Percentiles rank a stretch among this genome's conserved stretches.
Evolutionary conservation across 2,329 filamentous ascomycete species (phyloP).

Genomic region (Venturia carpophila): DNA sequence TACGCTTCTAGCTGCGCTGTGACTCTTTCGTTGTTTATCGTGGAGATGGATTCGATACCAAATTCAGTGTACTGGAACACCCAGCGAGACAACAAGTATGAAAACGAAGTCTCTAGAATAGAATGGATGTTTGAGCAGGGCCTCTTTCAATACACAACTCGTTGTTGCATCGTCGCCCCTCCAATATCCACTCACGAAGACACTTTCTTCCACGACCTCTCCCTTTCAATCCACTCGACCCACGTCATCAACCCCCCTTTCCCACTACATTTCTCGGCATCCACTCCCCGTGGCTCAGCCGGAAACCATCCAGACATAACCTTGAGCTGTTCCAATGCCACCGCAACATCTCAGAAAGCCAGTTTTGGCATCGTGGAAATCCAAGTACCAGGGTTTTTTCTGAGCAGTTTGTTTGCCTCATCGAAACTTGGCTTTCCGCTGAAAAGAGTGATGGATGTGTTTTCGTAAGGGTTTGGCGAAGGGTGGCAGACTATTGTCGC

Average conservation of each 20-base stretch:
- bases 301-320: constrained; percentile 12
- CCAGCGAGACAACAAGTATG: too few relatives aligned
- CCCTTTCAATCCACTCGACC: constrained; percentile 9
- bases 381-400: background rate
- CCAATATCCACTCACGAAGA: too few relatives aligned
- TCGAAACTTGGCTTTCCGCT: background rate
- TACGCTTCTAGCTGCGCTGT: too few relatives aligned
- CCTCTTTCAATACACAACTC: too few relatives aligned
- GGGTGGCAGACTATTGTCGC: background rate
- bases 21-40: too few relatives aligned
- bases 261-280: constrained; percentile 5
- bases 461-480: background rate
- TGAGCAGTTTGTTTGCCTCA: background rate
- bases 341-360: background rate
- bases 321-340: background rate
- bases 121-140: too few relatives aligned
- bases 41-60: too few relatives aligned
- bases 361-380: background rate
- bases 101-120: too few relatives aligned
- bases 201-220: background rate
- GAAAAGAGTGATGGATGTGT: constrained; percentile 5
- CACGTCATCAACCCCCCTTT: constrained; percentile 7
- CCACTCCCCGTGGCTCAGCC: background rate
- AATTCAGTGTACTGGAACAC: too few relatives aligned
- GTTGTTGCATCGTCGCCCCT: too few relatives aligned